Conservation (phyloP, 768 basidiomycete species). For the Sporobolomyces roseus region DNA sequence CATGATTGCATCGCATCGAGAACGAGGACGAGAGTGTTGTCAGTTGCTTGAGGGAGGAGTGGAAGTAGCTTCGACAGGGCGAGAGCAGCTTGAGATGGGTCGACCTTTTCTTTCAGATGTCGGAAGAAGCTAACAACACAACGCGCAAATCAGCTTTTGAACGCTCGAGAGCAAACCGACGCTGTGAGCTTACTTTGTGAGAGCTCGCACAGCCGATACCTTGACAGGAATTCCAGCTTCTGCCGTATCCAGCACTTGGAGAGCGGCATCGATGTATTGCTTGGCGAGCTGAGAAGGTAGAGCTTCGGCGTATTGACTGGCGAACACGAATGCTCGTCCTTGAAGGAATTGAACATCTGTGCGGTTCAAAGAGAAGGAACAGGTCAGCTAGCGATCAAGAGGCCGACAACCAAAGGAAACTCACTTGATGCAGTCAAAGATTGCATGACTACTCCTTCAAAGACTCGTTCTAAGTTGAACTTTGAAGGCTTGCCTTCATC, state of each 20-base stretch:
- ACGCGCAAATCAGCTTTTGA: slow-evolving; percentile 25
- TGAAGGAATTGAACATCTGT: slow-evolving; percentile 87
- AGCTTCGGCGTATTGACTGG: slow-evolving; percentile 75
- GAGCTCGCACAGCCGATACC: slow-evolving; percentile 85
- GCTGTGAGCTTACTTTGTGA: slow-evolving; percentile 70
- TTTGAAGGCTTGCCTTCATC: slow-evolving; percentile 61
- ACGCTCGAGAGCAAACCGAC: background rate
- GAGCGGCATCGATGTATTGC: slow-evolving; percentile 81
- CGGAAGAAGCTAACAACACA: slow-evolving; percentile 53
- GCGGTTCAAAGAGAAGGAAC: background rate
- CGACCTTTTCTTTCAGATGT: slow-evolving; percentile 54
- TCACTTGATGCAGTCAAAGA: slow-evolving; percentile 67
- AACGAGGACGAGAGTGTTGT: slow-evolving; percentile 82
- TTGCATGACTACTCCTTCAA: slow-evolving; percentile 73
- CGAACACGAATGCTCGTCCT: slow-evolving; percentile 90
- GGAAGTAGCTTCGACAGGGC: slow-evolving; percentile 79
- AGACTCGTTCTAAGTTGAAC: slow-evolving; percentile 72
- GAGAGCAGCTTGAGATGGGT: slow-evolving; percentile 61
- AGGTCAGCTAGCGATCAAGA: background rate
- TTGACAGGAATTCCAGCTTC: slow-evolving; percentile 81
- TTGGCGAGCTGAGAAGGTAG: slow-evolving; percentile 68
- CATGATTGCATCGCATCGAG: slow-evolving; percentile 79
- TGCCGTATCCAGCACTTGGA: slow-evolving; percentile 72
- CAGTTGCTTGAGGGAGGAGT: slow-evolving; percentile 71
- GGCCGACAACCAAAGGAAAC: slow-evolving; percentile 39